A percentile compares a stretch with the other conserved stretches of the same genome.
phyloP scores from a whole-genome alignment of 2,329 filamentous ascomycete species.

The Scorias spongiosa region DNA sequence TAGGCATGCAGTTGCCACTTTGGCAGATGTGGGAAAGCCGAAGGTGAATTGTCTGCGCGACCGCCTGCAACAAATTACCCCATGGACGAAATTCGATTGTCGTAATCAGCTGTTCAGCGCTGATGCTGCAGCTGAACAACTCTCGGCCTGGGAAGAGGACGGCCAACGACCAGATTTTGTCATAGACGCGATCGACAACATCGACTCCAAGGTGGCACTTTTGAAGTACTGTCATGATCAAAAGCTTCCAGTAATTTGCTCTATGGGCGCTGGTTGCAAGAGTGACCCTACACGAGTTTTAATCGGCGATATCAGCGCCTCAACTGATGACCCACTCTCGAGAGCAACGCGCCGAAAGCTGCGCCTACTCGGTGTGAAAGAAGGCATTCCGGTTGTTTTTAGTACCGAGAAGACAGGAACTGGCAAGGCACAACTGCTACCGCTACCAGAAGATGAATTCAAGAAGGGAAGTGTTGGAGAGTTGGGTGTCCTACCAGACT shows the following conservation, averaged over 20 bases:
- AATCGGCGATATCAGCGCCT: conserved; percentile 79
- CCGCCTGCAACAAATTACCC: conserved; percentile 69
- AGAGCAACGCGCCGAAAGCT: conserved; percentile 67
- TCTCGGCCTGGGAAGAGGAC: conserved; percentile 47
- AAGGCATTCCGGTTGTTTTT: conserved; percentile 82
- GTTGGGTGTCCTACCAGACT: conserved; percentile 77
- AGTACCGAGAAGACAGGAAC: conserved; percentile 73
- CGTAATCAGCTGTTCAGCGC: conserved; percentile 69
- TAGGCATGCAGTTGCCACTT: conserved; percentile 84
- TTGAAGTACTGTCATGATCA: conserved; percentile 75
- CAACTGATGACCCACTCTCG: conserved; percentile 78
- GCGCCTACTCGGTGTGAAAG: conserved; percentile 59
- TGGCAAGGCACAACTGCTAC: conserved; percentile 80
- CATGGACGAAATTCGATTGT: conserved; percentile 84
- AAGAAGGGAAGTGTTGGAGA: conserved; percentile 73
- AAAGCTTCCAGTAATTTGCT: conserved; percentile 69
- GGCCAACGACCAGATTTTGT: conserved; percentile 62
- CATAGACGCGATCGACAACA: conserved; percentile 97
- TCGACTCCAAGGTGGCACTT: conserved; percentile 85
- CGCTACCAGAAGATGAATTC: conserved; percentile 77
- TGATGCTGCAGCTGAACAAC: conserved; percentile 46
- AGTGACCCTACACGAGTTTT: conserved; percentile 70
- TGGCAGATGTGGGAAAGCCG: conserved; percentile 81
- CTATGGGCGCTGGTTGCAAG: conserved; percentile 95
- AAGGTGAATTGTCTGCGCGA: conserved; percentile 78